phyloP scores from a whole-genome alignment of 2,329 filamentous ascomycete species.

The Cucurbitaria berberidis region DNA sequence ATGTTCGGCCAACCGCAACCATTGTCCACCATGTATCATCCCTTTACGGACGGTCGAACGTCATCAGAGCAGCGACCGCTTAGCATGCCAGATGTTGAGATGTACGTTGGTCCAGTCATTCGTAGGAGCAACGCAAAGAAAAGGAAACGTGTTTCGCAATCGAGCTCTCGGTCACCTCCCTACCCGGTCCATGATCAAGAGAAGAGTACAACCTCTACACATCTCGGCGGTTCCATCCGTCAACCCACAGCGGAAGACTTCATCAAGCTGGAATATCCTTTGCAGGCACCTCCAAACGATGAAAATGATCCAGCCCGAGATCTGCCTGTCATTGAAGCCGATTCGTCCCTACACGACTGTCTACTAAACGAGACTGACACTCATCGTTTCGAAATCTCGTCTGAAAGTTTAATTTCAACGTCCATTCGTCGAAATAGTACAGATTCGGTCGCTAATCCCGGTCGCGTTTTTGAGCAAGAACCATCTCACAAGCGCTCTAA shows the following conservation, averaged over 20 bases:
- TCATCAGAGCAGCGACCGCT: not conserved
- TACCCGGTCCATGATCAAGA: slow-evolving; percentile 3
- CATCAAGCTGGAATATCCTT: not conserved
- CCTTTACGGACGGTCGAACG: not conserved
- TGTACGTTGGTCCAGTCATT: not conserved
- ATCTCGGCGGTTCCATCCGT: not conserved
- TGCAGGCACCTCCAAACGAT: slow-evolving; percentile 1
- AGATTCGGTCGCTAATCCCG: not conserved
- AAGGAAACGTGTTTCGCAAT: not conserved
- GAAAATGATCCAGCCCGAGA: slow-evolving; percentile 8
- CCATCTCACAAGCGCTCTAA: not conserved
- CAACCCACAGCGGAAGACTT: slow-evolving; percentile 10
- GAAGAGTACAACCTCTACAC: not conserved
- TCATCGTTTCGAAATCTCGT: not conserved
- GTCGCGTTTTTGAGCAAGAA: not conserved
- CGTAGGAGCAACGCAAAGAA: not conserved
- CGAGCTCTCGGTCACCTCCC: not conserved
- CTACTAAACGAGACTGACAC: not conserved
- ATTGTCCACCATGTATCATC: not conserved
- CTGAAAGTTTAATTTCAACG: not conserved
- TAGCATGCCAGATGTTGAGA: slow-evolving; percentile 6
- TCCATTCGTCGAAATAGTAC: not conserved
- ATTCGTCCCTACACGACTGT: slow-evolving; percentile 1
- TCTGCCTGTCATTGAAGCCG: slow-evolving; percentile 7
- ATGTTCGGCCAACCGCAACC: not conserved